Conservation (phyloP, 108 stramenopile species). For the Bacterosira constricta region DNA sequence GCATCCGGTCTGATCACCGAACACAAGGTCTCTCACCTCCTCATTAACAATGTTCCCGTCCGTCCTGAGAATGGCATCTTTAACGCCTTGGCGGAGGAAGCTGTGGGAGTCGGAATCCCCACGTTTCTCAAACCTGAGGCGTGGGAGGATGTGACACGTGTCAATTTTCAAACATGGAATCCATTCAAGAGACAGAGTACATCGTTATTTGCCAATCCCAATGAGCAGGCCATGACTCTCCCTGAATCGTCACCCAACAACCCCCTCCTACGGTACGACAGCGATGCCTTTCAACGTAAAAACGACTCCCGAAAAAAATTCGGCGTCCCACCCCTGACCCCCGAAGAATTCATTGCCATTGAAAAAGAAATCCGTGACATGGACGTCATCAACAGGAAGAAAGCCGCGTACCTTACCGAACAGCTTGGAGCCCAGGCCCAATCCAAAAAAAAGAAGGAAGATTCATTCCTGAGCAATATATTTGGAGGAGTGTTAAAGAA, state of each 20-base stretch:
- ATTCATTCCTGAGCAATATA: slow-evolving; percentile 63
- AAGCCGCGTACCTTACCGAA: slow-evolving; percentile 37
- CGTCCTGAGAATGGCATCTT: slow-evolving; percentile 70
- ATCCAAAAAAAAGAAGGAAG: slow-evolving; percentile 50
- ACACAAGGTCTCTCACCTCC: slow-evolving; percentile 72
- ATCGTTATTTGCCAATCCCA: slow-evolving; percentile 35
- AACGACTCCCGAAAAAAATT: slow-evolving; percentile 76
- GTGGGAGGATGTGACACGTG: slow-evolving; percentile 2
- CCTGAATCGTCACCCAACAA: background rate
- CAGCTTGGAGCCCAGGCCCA: slow-evolving; percentile 19
- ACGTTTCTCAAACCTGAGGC: slow-evolving; percentile 32
- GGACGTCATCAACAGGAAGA: slow-evolving; percentile 59
- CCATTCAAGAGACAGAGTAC: slow-evolving; percentile 8
- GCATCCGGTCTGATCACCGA: slow-evolving; percentile 68
- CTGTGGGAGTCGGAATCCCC: background rate
- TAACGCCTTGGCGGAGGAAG: slow-evolving; percentile 53
- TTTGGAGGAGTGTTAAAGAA: slow-evolving; percentile 73
- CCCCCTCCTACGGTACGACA: slow-evolving; percentile 19
- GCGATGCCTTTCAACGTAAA: slow-evolving; percentile 62
- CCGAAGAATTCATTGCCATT: slow-evolving; percentile 73
- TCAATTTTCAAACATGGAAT: slow-evolving; percentile 37
- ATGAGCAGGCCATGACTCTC: slow-evolving; percentile 5
- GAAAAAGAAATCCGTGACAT: slow-evolving; percentile 61
- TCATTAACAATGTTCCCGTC: slow-evolving; percentile 72
- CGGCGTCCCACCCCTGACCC: slow-evolving; percentile 71